Conservation (phyloP, 2,329 filamentous ascomycete genomes). For the Aureobasidium sp. region DNA sequence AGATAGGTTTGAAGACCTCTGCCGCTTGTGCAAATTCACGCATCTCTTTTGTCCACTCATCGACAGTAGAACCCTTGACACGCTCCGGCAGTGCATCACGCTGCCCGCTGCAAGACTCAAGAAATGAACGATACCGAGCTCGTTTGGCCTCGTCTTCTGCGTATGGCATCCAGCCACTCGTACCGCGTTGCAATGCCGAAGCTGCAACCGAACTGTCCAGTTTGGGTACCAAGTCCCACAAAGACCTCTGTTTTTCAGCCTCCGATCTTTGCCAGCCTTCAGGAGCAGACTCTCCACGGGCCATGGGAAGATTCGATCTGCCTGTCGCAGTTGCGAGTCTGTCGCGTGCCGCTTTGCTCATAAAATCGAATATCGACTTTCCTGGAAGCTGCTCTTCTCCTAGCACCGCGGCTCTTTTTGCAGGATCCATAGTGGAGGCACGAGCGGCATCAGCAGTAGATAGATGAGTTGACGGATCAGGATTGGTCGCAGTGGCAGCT, state of each 20-base stretch:
- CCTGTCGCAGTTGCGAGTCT: slow-evolving; percentile 69
- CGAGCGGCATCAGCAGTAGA: slow-evolving; percentile 73
- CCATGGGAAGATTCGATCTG: slow-evolving; percentile 66
- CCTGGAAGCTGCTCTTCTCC: slow-evolving; percentile 75
- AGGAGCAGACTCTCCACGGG: slow-evolving; percentile 62
- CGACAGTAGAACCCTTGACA: slow-evolving; percentile 42
- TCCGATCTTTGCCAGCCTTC: slow-evolving; percentile 54
- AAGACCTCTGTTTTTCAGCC: slow-evolving; percentile 51
- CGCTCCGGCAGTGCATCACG: slow-evolving; percentile 50
- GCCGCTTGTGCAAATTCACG: slow-evolving; percentile 67
- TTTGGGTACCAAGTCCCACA: slow-evolving; percentile 39
- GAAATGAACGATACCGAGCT: slow-evolving; percentile 69
- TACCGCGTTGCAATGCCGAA: slow-evolving; percentile 39
- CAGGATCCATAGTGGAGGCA: slow-evolving; percentile 65
- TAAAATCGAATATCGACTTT: slow-evolving; percentile 93
- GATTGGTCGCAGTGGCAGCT: slow-evolving; percentile 17
- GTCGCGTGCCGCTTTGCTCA: slow-evolving; percentile 69
- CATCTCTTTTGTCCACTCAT: slow-evolving; percentile 75
- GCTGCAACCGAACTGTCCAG: slow-evolving; percentile 35
- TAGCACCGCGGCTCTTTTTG: slow-evolving; percentile 66
- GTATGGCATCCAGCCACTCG: slow-evolving; percentile 70
- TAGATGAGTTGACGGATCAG: slow-evolving; percentile 35
- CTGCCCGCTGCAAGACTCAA: slow-evolving; percentile 66
- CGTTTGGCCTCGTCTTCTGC: slow-evolving; percentile 73
- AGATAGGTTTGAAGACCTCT: slow-evolving; percentile 82